Percentiles rank a stretch among this genome's conserved stretches.
These are phyloP conservation scores for Yamadazyma membranifaciens DNA, from an alignment of 1,139 yeast species.

Conservation along the genomic window DNA sequence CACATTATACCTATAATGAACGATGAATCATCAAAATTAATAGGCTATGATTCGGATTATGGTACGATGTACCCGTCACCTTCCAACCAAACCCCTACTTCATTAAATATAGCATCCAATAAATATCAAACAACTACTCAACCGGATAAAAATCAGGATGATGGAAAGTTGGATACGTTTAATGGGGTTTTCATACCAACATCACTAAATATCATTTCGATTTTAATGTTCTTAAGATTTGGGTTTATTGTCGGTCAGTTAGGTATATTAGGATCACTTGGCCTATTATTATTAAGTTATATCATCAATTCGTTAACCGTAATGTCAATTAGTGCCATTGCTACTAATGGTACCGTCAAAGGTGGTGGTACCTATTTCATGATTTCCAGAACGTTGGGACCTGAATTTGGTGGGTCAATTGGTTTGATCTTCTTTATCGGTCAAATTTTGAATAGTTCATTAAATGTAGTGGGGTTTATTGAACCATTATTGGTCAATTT, in stretches of 20 bases:
- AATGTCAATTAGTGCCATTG: conserved; percentile 71
- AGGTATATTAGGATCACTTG: conserved; percentile 65
- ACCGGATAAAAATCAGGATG: not conserved
- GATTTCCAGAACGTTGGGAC: conserved; percentile 78
- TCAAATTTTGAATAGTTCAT: conserved; percentile 69
- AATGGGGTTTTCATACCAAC: conserved; percentile 82
- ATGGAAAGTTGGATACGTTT: conserved; percentile 62
- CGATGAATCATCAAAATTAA: conserved; percentile 6
- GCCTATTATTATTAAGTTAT: conserved; percentile 59
- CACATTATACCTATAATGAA: not conserved
- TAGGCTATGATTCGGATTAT: not conserved
- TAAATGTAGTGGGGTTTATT: conserved; percentile 77
- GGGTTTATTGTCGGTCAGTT: conserved; percentile 79
- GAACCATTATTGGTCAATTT: conserved; percentile 73
- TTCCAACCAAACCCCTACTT: not conserved
- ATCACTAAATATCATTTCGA: conserved; percentile 71
- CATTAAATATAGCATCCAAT: too few relatives aligned
- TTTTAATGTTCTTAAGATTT: conserved; percentile 75
- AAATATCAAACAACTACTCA: not conserved
- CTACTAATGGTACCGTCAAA: conserved; percentile 78
- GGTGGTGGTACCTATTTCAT: conserved; percentile 87
- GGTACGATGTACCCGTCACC: conserved; percentile 2
- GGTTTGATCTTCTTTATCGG: conserved; percentile 77
- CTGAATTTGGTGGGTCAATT: conserved; percentile 82
- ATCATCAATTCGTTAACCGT: conserved; percentile 67